Evolutionary conservation across 129 eudicot genomes (phyloP).

Genomic region (Lonicera japonica): DNA sequence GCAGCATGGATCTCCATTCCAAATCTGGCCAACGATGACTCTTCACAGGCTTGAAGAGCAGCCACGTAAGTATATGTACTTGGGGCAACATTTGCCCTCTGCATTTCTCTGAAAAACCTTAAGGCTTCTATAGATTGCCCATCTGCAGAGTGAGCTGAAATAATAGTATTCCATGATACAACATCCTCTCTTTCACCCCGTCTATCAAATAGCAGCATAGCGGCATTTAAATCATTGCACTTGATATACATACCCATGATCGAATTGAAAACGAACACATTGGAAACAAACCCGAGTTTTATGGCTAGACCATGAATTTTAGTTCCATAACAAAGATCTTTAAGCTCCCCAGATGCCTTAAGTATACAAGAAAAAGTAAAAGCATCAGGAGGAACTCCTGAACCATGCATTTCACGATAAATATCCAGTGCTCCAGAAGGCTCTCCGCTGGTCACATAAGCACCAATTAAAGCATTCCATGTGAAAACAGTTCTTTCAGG

Average conservation of each 20-base stretch:
- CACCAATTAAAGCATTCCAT: constrained; percentile 92
- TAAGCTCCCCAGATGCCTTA: constrained; percentile 57
- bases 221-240: constrained; percentile 41
- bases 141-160: constrained; percentile 39
- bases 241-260: constrained; percentile 59
- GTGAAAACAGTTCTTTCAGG: constrained; percentile 58
- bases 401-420: constrained; percentile 45
- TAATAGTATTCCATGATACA: constrained; percentile 80
- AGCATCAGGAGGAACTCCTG: constrained; percentile 48
- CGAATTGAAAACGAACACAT: constrained; percentile 53
- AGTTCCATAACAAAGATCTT: constrained; percentile 33
- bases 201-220: constrained; percentile 35
- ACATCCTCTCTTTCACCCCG: constrained; percentile 37
- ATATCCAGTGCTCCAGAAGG: constrained; percentile 35
- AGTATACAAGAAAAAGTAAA: constrained; percentile 44
- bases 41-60: constrained; percentile 64
- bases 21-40: constrained; percentile 15
- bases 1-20: constrained; percentile 64
- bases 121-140: constrained; percentile 32
- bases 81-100: constrained; percentile 27
- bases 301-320: constrained; percentile 61
- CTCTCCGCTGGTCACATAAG: constrained; percentile 40
- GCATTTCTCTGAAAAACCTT: constrained; percentile 52
- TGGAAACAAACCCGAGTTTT: constrained; percentile 45
- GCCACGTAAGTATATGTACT: constrained; percentile 71